phyloP scores from a whole-genome alignment of 345 rosid genomes.

The Microthlaspi erraticum region DNA sequence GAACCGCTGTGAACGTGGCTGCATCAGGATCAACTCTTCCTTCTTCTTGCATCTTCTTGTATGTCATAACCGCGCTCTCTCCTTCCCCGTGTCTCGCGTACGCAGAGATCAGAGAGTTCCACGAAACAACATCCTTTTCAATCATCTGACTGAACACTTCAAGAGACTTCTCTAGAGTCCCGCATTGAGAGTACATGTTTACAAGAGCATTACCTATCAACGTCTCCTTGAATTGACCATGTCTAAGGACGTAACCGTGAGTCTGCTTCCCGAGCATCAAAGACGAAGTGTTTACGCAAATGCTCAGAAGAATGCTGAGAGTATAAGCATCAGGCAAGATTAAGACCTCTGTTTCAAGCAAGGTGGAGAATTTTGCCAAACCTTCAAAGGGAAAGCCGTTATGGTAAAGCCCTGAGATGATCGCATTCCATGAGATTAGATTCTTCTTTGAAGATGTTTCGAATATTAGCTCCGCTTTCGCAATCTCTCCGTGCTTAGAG shows the following conservation, averaged over 20 bases:
- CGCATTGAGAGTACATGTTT: conserved; percentile 76
- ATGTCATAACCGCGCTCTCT: conserved; percentile 55
- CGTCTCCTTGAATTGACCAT: conserved; percentile 44
- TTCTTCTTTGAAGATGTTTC: conserved; percentile 46
- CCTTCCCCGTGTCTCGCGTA: conserved; percentile 77
- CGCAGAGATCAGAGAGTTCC: conserved; percentile 78
- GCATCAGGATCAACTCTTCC: conserved; percentile 53
- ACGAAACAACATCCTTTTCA: conserved; percentile 62
- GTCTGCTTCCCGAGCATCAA: conserved; percentile 61
- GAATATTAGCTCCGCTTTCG: conserved; percentile 56
- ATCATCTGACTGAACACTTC: conserved; percentile 56
- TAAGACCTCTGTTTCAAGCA: conserved; percentile 50
- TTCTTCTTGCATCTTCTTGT: conserved; percentile 54
- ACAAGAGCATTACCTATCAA: conserved; percentile 66
- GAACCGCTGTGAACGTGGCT: conserved; percentile 64
- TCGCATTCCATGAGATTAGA: conserved; percentile 74
- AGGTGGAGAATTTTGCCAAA: conserved; percentile 50
- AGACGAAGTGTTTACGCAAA: conserved; percentile 57
- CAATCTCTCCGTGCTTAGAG: conserved; percentile 59
- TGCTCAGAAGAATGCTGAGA: conserved; percentile 56
- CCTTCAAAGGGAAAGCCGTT: conserved; percentile 57
- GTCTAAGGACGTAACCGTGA: conserved; percentile 59
- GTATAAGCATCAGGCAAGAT: conserved; percentile 61
- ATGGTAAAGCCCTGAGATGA: conserved; percentile 61
- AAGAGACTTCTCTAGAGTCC: conserved; percentile 54